Conservation (phyloP, 2,329 filamentous ascomycete genomes). For the Pyrenophora teres region DNA sequence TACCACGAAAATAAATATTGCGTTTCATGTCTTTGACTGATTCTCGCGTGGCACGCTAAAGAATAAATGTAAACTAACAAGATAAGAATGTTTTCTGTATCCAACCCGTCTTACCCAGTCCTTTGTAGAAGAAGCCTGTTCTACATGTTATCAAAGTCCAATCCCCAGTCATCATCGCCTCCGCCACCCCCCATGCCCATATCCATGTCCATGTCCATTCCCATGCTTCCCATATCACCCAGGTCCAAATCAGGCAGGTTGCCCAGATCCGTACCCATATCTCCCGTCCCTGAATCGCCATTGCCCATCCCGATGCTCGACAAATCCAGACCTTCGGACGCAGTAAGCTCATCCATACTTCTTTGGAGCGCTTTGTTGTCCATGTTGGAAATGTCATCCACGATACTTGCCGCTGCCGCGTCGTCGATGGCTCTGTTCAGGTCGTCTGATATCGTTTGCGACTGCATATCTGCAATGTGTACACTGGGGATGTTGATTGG, state of each 20-base stretch:
- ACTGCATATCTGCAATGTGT: slow-evolving; percentile 34
- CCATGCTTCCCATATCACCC: slow-evolving; percentile 36
- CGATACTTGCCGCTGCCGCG: slow-evolving; percentile 40
- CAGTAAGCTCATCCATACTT: slow-evolving; percentile 39
- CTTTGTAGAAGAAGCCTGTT: background rate
- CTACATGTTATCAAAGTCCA: slow-evolving; percentile 50
- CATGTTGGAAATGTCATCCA: slow-evolving; percentile 36
- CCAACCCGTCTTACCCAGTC: too few relatives aligned
- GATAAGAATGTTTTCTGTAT: too few relatives aligned
- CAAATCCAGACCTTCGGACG: slow-evolving; percentile 36
- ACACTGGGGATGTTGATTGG: slow-evolving; percentile 37
- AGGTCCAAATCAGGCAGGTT: slow-evolving; percentile 38
- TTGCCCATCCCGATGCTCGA: slow-evolving; percentile 38
- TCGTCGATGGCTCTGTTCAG: slow-evolving; percentile 45
- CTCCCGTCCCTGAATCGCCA: slow-evolving; percentile 23
- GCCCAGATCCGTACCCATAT: slow-evolving; percentile 31
- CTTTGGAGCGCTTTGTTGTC: slow-evolving; percentile 42
- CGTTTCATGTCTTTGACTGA: too few relatives aligned
- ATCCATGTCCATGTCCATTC: slow-evolving; percentile 34
- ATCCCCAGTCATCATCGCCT: slow-evolving; percentile 47
- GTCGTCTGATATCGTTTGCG: slow-evolving; percentile 34
- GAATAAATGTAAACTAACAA: too few relatives aligned
- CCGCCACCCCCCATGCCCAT: slow-evolving; percentile 37
- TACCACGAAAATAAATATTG: too few relatives aligned
- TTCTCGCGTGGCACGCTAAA: too few relatives aligned